Evolutionary conservation across 2,329 filamentous ascomycete genomes (phyloP), one percentile per base, ranked within the genome.

Genomic region (Coniella vitis): DNA sequence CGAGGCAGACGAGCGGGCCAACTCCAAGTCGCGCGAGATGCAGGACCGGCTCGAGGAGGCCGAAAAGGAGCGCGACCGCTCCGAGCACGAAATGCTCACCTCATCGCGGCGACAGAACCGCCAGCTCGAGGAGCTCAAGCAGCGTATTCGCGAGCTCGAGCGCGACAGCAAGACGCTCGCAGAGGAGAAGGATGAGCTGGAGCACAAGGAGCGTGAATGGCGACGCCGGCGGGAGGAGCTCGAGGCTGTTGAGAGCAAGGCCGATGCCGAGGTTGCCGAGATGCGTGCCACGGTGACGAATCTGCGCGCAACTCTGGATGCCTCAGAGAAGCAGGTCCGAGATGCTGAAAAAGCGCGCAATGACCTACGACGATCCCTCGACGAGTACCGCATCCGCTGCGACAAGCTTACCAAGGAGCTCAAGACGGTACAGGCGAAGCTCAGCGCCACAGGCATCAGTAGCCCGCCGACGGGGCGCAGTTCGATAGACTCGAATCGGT

Each of bases 31-130:
- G 16, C 83, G 88, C 22, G 91, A 97, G 56, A 93, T 95, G 83
- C 85, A 88, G 47, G 83, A 88, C 50, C 82, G 86, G 2, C 84
- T 97, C 76, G 91, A 97, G 60, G 75, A 87, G 1, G 90, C 90
- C 0, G 78, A 95, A n/a, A 90, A 96, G 63, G 93, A 98, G 65
- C 81, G 93, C 16, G 93, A 98, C 63, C 82, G 89, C 2, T 84
- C 90, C 2, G 91, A 98, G 66, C 90, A 97, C 54, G 90, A 97
- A 67, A 83, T 89, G 3, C 88, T 82, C 59, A 86, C 83, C 0
- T 76, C 87, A 42, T 86, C 85, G 12, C 78, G 91, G 45, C 79
- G 87, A 38, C 83, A 84, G 53, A 80, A 87, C 7, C 77, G 90
- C 41, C 93, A 97, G 70, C 74, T 88, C 3, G 93, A 97, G 63